These are phyloP conservation scores for Gentiana macrophylla DNA, from an alignment of 257 asterid genomes.

Conservation along the genomic window DNA sequence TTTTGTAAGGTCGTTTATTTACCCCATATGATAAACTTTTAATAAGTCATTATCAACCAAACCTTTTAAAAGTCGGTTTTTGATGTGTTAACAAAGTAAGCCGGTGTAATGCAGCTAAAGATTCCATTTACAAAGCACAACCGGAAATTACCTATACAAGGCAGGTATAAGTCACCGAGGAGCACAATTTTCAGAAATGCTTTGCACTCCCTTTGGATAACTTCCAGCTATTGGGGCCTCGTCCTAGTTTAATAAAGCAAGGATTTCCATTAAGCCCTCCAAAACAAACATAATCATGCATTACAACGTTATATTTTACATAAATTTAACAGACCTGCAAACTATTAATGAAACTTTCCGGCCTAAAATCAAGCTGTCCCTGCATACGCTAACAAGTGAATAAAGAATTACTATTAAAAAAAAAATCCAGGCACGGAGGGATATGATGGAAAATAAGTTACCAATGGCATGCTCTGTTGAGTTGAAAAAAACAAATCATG, in stretches of 20 bases:
- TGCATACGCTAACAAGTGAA: constrained; percentile 11
- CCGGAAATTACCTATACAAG: not conserved
- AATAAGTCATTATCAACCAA: too few relatives aligned
- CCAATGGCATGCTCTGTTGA: constrained; percentile 68
- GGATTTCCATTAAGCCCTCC: not conserved
- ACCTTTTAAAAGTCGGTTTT: too few relatives aligned
- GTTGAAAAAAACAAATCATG: constrained; percentile 68
- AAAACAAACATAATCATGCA: constrained; percentile 1
- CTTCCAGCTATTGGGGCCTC: constrained; percentile 57
- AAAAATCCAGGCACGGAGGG: not conserved
- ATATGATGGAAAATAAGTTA: constrained; percentile 17
- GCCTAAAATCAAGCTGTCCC: constrained; percentile 92
- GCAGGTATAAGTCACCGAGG: not conserved
- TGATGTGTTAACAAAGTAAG: too few relatives aligned
- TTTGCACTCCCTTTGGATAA: constrained; percentile 43
- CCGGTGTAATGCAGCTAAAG: too few relatives aligned
- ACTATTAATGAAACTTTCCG: constrained; percentile 50
- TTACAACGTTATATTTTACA: not conserved
- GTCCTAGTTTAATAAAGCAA: constrained; percentile 35
- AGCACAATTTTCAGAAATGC: constrained; percentile 31
- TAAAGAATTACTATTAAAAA: not conserved
- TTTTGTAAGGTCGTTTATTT: too few relatives aligned
- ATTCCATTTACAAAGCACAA: not conserved
- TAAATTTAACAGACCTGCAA: constrained; percentile 50
- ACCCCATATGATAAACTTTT: too few relatives aligned